Base-by-base conservation (phyloP, 768 basidiomycete species). In the Russula foetens region DNA sequence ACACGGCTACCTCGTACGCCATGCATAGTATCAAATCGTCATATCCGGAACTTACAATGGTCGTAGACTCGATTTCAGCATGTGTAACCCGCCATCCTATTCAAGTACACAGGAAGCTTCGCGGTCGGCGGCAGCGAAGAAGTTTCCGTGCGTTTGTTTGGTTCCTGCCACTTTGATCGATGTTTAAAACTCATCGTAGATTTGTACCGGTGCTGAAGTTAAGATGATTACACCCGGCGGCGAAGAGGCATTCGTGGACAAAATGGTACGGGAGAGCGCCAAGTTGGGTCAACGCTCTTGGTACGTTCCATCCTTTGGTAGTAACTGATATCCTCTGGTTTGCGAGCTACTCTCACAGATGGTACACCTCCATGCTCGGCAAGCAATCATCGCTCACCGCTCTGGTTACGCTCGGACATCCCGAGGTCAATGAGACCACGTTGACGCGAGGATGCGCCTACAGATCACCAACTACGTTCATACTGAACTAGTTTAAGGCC, bases 1-100 rank as follows among this genome's bases (percentile, higher is more conserved):
- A 58, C 41, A 17, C n/a, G 46, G 8, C 23, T 26, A 11, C 33
- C 5, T 60, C 62, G 63, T 60, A 26, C 33, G 57, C 44, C 26
- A 29, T 35, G 2, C 49, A 3, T 43, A 7, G 21, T 51, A n/a
- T 4, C 7, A 39, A 33, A 24, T 4, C n/a, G n/a, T n/a, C 33
- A 2, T 51, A 38, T 50, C 17, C 12, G 15, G 26, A 14, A 39
- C 43, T 56, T 49, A 61, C 9, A 4, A 8, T 11, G 28, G 35
- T 7, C 11, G 12, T 54, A 84, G 81, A 4, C 83, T 85, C 67
- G 82, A 88, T 59, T 92, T 96, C 65, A 84, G 85, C 0, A 92
- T 98, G 84, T 98, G 95, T 73, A 99, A 98, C 71, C 96, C 96
- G 0, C 96, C 96, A 0, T 99, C 98, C 72, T 98, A 97, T 69